These are phyloP conservation scores for Turritis glabra DNA, from an alignment of 345 rosid species.

Conservation along the genomic window DNA sequence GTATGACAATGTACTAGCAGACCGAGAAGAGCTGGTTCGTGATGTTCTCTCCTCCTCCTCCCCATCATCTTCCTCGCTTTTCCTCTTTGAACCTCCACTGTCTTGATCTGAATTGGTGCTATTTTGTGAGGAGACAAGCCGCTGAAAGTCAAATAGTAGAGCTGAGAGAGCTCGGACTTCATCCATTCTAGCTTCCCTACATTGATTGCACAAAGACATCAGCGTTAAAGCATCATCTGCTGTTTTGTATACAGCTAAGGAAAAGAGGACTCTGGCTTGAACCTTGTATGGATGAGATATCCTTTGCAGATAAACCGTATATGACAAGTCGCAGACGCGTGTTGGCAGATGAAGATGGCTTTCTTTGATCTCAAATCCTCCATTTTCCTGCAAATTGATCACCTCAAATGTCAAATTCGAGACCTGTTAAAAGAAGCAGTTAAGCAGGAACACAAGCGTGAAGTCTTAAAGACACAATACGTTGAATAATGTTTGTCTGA, in stretches of 20 bases:
- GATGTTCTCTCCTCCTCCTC: constrained; percentile 46
- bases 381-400: constrained; percentile 59
- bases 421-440: neutral
- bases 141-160: constrained; percentile 38
- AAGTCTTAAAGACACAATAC: constrained; percentile 39
- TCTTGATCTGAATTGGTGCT: constrained; percentile 45
- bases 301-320: constrained; percentile 77
- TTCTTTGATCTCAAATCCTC: constrained; percentile 68
- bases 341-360: constrained; percentile 52
- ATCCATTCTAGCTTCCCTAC: constrained; percentile 48
- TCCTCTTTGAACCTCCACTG: constrained; percentile 36
- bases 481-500: constrained; percentile 61
- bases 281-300: constrained; percentile 61
- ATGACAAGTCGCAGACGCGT: constrained; percentile 65
- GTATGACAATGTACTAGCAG: constrained; percentile 39
- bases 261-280: constrained; percentile 24
- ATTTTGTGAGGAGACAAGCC: constrained; percentile 28
- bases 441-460: neutral
- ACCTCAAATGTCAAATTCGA: constrained; percentile 10
- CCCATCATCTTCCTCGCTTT: constrained; percentile 19
- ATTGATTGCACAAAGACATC: constrained; percentile 21
- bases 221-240: constrained; percentile 19
- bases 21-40: constrained; percentile 44
- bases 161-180: constrained; percentile 40
- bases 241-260: constrained; percentile 13